Percentiles rank a stretch among this genome's conserved stretches.
These are phyloP conservation scores for Glebionis coronaria DNA, from an alignment of 129 eudicot genomes.

Conservation along the genomic window DNA sequence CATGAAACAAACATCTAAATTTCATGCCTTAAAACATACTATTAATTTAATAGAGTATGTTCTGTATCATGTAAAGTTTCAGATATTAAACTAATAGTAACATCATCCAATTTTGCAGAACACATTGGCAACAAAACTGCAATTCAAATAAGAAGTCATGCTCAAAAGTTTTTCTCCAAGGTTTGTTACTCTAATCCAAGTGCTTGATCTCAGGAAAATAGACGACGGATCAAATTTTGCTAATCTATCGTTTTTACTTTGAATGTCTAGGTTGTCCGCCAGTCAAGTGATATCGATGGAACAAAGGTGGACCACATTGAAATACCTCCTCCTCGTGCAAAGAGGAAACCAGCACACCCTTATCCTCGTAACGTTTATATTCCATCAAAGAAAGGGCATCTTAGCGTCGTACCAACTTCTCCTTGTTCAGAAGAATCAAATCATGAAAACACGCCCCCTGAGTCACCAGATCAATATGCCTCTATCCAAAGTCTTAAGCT, in stretches of 20 bases:
- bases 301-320: conserved; percentile 43
- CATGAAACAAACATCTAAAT: too few species aligned
- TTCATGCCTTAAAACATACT: too few species aligned
- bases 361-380: conserved; percentile 63
- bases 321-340: conserved; percentile 89
- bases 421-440: conserved; percentile 12
- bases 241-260: too few species aligned
- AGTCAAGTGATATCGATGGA: conserved; percentile 38
- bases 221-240: too few species aligned
- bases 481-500: conserved; percentile 48
- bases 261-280: conserved; percentile 43
- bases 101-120: conserved; percentile 37
- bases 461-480: conserved; percentile 24
- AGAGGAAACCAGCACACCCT: conserved; percentile 79
- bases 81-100: not conserved
- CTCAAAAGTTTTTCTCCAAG: conserved; percentile 82
- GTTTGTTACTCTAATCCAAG: too few species aligned
- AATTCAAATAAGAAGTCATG: conserved; percentile 88
- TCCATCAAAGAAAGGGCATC: conserved; percentile 24
- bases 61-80: not conserved
- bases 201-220: too few species aligned
- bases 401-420: conserved; percentile 26
- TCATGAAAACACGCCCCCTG: conserved; percentile 52
- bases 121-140: conserved; percentile 82
- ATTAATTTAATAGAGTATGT: not conserved